Evolutionary conservation across 164 flowering plant genomes (phyloP).

Genomic region (Protea cynaroides): DNA sequence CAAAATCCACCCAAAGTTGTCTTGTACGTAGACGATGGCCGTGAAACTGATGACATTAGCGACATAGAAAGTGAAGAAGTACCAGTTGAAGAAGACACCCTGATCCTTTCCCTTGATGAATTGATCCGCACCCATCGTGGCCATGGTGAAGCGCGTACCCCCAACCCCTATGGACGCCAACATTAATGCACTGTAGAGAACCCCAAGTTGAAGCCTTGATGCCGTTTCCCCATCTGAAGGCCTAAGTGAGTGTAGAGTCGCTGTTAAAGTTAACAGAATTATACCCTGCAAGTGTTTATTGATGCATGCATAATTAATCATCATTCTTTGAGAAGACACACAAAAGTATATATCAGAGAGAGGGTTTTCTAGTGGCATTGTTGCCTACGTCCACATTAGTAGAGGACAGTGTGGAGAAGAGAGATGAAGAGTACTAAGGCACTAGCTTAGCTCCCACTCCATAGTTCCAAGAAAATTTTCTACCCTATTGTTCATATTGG

Average conservation of each 20-base stretch:
- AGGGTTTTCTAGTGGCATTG: too few relatives aligned
- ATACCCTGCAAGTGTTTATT: constrained; percentile 30
- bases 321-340: too few relatives aligned
- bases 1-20: constrained; percentile 41
- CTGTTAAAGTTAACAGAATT: constrained; percentile 32
- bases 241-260: constrained; percentile 27
- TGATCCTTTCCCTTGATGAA: constrained; percentile 26
- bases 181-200: constrained; percentile 21
- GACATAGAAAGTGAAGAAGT: constrained; percentile 23
- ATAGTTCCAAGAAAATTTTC: too few relatives aligned
- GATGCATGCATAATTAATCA: too few relatives aligned
- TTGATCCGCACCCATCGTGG: constrained; percentile 46
- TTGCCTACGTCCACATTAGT: too few relatives aligned
- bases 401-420: too few relatives aligned
- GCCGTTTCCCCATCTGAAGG: constrained; percentile 33
- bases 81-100: constrained; percentile 51
- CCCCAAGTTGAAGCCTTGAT: constrained; percentile 19
- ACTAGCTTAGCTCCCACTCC: too few relatives aligned
- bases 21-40: constrained; percentile 39
- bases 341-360: too few relatives aligned
- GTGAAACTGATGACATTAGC: constrained; percentile 13
- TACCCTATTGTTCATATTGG: too few relatives aligned
- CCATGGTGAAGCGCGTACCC: constrained; percentile 35
- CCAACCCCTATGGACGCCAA: constrained; percentile 29
- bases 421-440: too few relatives aligned